phyloP scores from a whole-genome alignment of 108 stramenopile species.

The Cyclotella choctawhatcheeana region DNA sequence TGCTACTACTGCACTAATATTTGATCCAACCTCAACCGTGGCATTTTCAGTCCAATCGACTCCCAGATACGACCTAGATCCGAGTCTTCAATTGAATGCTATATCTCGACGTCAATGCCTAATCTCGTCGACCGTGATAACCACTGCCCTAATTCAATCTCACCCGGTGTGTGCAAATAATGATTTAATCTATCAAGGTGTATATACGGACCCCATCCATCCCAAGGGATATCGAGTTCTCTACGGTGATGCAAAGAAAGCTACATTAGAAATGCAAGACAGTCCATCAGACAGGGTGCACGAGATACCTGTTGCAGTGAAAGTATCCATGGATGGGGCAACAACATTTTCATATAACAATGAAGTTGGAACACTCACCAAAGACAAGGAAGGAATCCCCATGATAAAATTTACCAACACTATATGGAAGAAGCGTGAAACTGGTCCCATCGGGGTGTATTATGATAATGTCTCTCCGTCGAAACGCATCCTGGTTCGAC shows the following conservation, averaged over 20 bases:
- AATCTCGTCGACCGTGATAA: background rate
- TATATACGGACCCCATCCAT: constrained; percentile 36
- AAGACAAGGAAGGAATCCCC: constrained; percentile 14
- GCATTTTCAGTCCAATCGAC: no score
- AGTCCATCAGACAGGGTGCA: constrained; percentile 3
- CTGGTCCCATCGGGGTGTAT: constrained; percentile 10
- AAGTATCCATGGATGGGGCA: background rate
- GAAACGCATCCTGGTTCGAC: background rate
- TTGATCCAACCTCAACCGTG: no score
- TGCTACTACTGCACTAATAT: no score
- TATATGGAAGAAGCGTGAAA: constrained; percentile 9
- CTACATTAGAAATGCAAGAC: constrained; percentile 29
- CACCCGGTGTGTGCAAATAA: background rate
- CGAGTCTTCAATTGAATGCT: background rate
- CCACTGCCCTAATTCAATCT: background rate
- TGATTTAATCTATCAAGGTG: constrained; percentile 27
- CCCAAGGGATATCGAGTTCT: constrained; percentile 32
- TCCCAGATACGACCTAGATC: no score
- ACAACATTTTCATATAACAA: background rate
- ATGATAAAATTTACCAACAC: background rate
- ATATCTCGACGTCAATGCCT: constrained; percentile 4
- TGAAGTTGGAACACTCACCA: constrained; percentile 3
- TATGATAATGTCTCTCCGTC: background rate
- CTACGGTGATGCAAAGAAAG: constrained; percentile 9
- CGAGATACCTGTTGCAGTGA: background rate